Percentiles rank a stretch among this genome's conserved stretches.
phyloP scores from a whole-genome alignment of 2,329 filamentous ascomycete genomes.

The Hypoxylon sp. region DNA sequence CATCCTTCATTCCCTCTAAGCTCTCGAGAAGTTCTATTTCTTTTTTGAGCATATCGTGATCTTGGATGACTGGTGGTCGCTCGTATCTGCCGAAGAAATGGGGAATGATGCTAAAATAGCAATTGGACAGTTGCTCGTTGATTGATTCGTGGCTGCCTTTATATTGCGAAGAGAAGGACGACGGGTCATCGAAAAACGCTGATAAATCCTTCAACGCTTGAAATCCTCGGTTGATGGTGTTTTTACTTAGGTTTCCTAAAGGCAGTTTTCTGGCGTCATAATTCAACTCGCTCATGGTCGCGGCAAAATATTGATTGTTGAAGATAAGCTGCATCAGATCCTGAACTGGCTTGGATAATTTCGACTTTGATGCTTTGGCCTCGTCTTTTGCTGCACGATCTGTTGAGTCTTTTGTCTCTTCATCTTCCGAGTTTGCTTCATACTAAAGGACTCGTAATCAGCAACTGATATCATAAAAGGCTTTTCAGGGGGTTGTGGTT shows the following conservation, averaged over 20 bases:
- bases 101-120: conserved; percentile 86
- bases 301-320: conserved; percentile 79
- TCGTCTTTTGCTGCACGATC: conserved; percentile 48
- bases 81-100: conserved; percentile 79
- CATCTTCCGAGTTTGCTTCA: conserved; percentile 70
- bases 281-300: conserved; percentile 76
- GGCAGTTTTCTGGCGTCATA: conserved; percentile 84
- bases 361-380: conserved; percentile 47
- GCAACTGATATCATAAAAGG: conserved; percentile 3
- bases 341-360: conserved; percentile 66
- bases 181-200: conserved; percentile 71
- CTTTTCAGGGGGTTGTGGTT: neutral
- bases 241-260: conserved; percentile 85
- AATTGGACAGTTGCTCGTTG: conserved; percentile 78
- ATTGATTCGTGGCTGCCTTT: conserved; percentile 58
- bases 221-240: conserved; percentile 82
- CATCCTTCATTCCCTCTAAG: conserved; percentile 87
- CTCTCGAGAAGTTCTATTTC: conserved; percentile 87
- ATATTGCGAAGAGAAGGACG: conserved; percentile 63
- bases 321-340: conserved; percentile 86
- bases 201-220: conserved; percentile 82
- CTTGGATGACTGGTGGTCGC: conserved; percentile 76
- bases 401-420: conserved; percentile 30
- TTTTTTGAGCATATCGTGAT: conserved; percentile 72
- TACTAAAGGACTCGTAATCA: conserved; percentile 61